These are phyloP conservation scores for Aspergillus leporis DNA, from an alignment of 495 filamentous ascomycete genomes.

Conservation along the genomic window DNA sequence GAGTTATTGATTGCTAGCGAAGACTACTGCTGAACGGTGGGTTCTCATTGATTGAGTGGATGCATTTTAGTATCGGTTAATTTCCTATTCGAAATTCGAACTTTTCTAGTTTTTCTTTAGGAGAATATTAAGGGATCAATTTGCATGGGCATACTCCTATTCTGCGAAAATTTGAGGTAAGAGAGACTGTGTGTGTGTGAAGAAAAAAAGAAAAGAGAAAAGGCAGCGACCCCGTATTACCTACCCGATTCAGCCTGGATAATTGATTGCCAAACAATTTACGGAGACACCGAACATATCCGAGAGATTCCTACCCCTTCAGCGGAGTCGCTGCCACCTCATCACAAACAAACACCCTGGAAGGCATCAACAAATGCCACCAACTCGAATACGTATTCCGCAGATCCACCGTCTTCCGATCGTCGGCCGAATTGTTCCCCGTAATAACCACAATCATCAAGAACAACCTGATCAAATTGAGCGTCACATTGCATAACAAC, in stretches of 20 bases:
- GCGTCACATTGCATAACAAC: slow-evolving; percentile 42
- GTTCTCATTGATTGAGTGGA: too few relatives aligned
- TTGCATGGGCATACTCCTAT: too few relatives aligned
- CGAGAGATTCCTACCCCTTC: not conserved
- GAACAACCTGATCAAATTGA: slow-evolving; percentile 42
- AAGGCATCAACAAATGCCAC: not conserved
- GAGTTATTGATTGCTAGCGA: too few relatives aligned
- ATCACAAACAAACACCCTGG: not conserved
- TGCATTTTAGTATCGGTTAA: too few relatives aligned
- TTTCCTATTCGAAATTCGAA: not conserved
- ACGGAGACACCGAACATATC: not conserved
- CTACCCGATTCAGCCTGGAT: not conserved
- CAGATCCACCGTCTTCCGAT: slow-evolving; percentile 21
- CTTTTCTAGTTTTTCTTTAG: not conserved
- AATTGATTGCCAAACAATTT: not conserved
- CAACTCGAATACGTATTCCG: slow-evolving; percentile 26
- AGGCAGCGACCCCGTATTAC: not conserved
- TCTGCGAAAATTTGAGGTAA: not conserved
- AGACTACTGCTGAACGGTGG: too few relatives aligned
- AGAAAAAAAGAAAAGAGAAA: slow-evolving; percentile 1
- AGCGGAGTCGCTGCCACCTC: not conserved
- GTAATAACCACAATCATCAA: slow-evolving; percentile 41
- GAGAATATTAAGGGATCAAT: not conserved
- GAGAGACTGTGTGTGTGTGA: too few relatives aligned
- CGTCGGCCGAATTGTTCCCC: slow-evolving; percentile 35